Percentiles rank a stretch among this genome's conserved stretches.
phyloP scores from a whole-genome alignment of 192 early-diverging fungal genomes.

The Jimgerdemannia lactiflua region DNA sequence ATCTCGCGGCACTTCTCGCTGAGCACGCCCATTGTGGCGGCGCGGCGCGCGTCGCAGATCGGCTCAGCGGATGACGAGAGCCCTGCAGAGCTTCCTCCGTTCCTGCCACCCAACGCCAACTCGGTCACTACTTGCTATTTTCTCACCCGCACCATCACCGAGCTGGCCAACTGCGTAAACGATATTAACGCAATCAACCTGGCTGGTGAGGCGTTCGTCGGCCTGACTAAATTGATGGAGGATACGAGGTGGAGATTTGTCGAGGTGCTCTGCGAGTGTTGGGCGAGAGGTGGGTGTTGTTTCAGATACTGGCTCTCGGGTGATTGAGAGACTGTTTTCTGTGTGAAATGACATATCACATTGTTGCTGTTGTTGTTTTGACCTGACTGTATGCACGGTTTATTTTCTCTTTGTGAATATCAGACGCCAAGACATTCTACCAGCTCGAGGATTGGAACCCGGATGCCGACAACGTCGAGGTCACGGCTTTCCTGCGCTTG shows the following conservation, averaged over 20 bases:
- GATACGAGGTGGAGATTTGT: constrained; percentile 70
- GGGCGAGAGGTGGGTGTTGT: constrained; percentile 68
- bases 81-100: constrained; percentile 8
- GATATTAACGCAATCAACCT: constrained; percentile 76
- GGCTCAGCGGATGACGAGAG: background rate
- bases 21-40: background rate
- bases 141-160: constrained; percentile 69
- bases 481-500: constrained; percentile 60
- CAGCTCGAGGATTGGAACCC: constrained; percentile 72
- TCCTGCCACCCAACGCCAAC: constrained; percentile 51
- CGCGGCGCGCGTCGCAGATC: background rate
- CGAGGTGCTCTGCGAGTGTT: constrained; percentile 71
- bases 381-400: background rate
- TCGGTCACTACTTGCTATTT: constrained; percentile 69
- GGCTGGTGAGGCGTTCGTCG: constrained; percentile 65
- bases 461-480: constrained; percentile 54
- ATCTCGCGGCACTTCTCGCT: constrained; percentile 50
- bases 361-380: background rate
- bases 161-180: constrained; percentile 73
- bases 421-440: constrained; percentile 72
- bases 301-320: background rate
- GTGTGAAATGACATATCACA: background rate
- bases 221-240: constrained; percentile 67
- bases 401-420: constrained; percentile 4
- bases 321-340: background rate